These are phyloP conservation scores for Diaporthe eres DNA, from an alignment of 2,329 filamentous ascomycete species.

Conservation along the genomic window DNA sequence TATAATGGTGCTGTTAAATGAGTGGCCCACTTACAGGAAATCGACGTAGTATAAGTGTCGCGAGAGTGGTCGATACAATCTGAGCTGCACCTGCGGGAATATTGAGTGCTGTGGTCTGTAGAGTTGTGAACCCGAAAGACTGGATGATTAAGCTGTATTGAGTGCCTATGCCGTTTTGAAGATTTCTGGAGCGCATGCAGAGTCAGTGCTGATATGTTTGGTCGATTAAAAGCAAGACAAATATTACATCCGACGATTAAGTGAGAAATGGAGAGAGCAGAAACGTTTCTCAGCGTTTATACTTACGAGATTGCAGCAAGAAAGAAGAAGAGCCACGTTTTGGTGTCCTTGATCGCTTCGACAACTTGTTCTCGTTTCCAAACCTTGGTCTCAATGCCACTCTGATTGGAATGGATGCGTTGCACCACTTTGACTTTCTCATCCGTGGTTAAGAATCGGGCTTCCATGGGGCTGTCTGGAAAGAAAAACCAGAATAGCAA, in stretches of 20 bases:
- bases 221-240: neutral
- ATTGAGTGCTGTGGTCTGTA: slow-evolving; percentile 28
- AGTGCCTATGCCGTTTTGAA: slow-evolving; percentile 14
- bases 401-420: slow-evolving; percentile 13
- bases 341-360: slow-evolving; percentile 3
- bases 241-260: no score
- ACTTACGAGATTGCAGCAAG: slow-evolving; percentile 31
- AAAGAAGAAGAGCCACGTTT: slow-evolving; percentile 29
- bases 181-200: neutral
- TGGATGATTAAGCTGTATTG: slow-evolving; percentile 26
- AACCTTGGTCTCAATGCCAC: slow-evolving; percentile 16
- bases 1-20: no score
- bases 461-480: slow-evolving; percentile 9
- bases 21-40: neutral
- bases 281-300: no score
- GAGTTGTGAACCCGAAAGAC: slow-evolving; percentile 18
- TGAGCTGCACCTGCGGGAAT: slow-evolving; percentile 11
- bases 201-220: neutral
- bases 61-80: slow-evolving; percentile 6
- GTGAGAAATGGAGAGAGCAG: neutral
- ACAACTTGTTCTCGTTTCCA: slow-evolving; percentile 19
- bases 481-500: neutral
- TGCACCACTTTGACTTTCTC: slow-evolving; percentile 12
- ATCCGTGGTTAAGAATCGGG: slow-evolving; percentile 14
- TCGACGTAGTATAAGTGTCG: slow-evolving; percentile 8